Evolutionary conservation across 164 flowering plant genomes (phyloP).

Genomic region (Tinospora cordifolia): DNA sequence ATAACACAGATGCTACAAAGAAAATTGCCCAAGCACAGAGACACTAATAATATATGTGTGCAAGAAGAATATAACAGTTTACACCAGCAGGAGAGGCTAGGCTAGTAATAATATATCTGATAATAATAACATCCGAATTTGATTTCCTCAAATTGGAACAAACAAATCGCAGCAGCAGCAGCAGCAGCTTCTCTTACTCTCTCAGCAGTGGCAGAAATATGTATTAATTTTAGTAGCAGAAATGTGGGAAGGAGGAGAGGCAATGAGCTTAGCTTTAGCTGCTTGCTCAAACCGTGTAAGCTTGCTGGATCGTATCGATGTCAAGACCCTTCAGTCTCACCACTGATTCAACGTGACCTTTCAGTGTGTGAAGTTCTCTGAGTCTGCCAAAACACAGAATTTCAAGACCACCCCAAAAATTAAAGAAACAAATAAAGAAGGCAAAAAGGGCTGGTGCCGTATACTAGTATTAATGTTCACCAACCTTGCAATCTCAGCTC

Average conservation of each 20-base stretch:
- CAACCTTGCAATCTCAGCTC: constrained; percentile 96
- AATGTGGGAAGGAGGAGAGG: neutral
- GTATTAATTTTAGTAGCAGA: neutral
- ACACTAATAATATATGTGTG: neutral
- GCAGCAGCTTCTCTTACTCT: neutral
- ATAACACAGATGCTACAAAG: neutral
- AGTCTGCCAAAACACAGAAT: too few species aligned
- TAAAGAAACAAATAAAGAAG: too few species aligned
- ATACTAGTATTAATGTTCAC: neutral
- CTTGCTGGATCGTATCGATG: constrained; percentile 80
- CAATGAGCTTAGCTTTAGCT: too few species aligned
- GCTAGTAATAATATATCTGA: neutral
- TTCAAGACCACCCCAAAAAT: too few species aligned
- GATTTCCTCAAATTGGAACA: neutral
- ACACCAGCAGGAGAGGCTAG: neutral
- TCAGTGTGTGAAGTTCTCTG: constrained; percentile 68
- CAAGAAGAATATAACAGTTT: neutral
- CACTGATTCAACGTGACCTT: constrained; percentile 85
- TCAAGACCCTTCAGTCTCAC: constrained; percentile 77
- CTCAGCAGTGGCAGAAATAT: neutral
- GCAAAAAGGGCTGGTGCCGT: too few species aligned
- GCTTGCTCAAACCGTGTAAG: constrained; percentile 67
- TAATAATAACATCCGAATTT: neutral
- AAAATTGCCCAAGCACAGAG: neutral
- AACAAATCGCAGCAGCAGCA: neutral